phyloP scores from a whole-genome alignment of 2,329 filamentous ascomycete species.

The Tolypocladium tropicale region DNA sequence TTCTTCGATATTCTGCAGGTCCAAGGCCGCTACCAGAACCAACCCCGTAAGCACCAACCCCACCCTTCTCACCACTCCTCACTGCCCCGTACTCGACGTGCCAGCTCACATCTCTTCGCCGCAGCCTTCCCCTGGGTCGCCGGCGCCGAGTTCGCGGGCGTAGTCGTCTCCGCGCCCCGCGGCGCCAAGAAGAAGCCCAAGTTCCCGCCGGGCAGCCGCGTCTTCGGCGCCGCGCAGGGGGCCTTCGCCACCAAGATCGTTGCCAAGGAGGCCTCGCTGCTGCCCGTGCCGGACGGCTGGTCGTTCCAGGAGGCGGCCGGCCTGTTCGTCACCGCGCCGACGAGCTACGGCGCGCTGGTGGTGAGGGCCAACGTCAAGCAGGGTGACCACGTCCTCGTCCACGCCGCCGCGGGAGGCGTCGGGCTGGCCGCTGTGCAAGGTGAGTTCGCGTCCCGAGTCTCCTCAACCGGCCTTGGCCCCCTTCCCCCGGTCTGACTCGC shows the following conservation, averaged over 20 bases:
- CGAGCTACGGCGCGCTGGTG: conserved; percentile 76
- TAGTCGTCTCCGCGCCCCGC: conserved; percentile 57
- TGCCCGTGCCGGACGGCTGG: conserved; percentile 73
- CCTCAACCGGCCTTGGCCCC: background rate
- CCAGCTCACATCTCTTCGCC: background rate
- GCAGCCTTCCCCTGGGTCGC: conserved; percentile 76
- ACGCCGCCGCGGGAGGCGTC: conserved; percentile 87
- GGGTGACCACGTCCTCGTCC: conserved; percentile 81
- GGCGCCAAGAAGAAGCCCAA: conserved; percentile 35
- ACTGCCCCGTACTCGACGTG: background rate
- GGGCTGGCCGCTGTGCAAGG: conserved; percentile 82
- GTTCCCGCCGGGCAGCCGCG: conserved; percentile 68
- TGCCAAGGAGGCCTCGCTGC: conserved; percentile 54
- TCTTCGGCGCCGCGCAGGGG: conserved; percentile 81
- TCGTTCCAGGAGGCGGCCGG: conserved; percentile 76
- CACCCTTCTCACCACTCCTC: background rate
- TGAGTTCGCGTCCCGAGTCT: conserved; percentile 11
- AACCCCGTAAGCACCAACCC: conserved; percentile 54
- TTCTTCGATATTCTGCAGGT: conserved; percentile 97
- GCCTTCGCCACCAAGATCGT: conserved; percentile 72
- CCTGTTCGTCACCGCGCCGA: conserved; percentile 85
- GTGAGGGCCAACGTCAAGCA: conserved; percentile 64
- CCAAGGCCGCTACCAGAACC: conserved; percentile 89
- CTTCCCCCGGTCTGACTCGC: background rate
- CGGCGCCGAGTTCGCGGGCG: conserved; percentile 78